phyloP scores from a whole-genome alignment of 768 basidiomycete species.

The Lactarius hengduanensis region DNA sequence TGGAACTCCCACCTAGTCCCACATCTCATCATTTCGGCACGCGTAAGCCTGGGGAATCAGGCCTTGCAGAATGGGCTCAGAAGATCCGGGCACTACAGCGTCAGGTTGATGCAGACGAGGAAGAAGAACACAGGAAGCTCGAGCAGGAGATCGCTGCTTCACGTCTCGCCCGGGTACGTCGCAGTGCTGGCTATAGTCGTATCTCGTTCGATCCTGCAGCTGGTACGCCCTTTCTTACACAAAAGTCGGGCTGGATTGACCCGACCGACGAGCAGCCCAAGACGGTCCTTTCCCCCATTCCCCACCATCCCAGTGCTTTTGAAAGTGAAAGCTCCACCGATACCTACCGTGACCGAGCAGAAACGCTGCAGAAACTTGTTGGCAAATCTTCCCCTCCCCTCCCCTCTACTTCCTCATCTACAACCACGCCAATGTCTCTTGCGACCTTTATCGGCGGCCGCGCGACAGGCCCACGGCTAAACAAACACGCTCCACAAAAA shows the following conservation, averaged over 20 bases:
- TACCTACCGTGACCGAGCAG: slow-evolving; percentile 9
- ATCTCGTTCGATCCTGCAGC: slow-evolving; percentile 39
- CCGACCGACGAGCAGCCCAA: slow-evolving; percentile 3
- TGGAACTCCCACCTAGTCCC: slow-evolving; percentile 24
- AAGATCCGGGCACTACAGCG: slow-evolving; percentile 78
- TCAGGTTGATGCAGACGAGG: slow-evolving; percentile 79
- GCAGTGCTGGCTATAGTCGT: slow-evolving; percentile 43
- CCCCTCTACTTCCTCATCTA: slow-evolving; percentile 11
- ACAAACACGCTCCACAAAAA: slow-evolving; percentile 67
- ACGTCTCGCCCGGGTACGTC: slow-evolving; percentile 45
- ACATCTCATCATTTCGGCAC: slow-evolving; percentile 23
- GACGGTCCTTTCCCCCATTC: slow-evolving; percentile 3
- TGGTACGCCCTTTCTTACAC: slow-evolving; percentile 16
- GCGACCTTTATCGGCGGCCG: slow-evolving; percentile 81
- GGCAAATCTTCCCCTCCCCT: slow-evolving; percentile 5
- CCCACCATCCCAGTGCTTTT: neutral
- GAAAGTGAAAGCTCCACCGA: slow-evolving; percentile 2
- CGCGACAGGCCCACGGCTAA: slow-evolving; percentile 72
- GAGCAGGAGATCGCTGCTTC: slow-evolving; percentile 54
- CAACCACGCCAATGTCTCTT: slow-evolving; percentile 59
- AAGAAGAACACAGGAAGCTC: slow-evolving; percentile 68
- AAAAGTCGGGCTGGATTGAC: slow-evolving; percentile 15
- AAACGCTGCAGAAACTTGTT: slow-evolving; percentile 20
- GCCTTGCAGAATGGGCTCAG: slow-evolving; percentile 78
- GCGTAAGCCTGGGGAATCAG: slow-evolving; percentile 52